These are phyloP conservation scores for Micractinium sp. DNA, from an alignment of 139 green algal genomes.

Conservation along the genomic window DNA sequence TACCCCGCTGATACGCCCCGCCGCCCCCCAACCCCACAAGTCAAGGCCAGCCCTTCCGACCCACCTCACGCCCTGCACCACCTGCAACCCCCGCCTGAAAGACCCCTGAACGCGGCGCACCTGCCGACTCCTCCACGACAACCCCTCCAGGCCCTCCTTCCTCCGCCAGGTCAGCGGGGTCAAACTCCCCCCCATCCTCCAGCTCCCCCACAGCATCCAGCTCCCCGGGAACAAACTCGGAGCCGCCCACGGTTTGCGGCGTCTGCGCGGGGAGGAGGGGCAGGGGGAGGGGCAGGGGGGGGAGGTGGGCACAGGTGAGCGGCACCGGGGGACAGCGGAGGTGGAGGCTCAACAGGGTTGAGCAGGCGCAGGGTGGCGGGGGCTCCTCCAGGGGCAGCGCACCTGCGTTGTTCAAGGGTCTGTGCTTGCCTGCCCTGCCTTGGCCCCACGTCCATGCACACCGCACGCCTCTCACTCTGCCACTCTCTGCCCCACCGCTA, in stretches of 20 bases:
- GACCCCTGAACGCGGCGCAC: not conserved
- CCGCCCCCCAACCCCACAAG: not conserved
- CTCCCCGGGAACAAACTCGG: slow-evolving; percentile 28
- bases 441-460: too few relatives aligned
- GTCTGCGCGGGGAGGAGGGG: not conserved
- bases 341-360: too few relatives aligned
- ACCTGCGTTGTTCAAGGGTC: too few relatives aligned
- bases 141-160: not conserved
- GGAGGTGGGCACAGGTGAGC: not conserved
- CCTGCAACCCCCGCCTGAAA: not conserved
- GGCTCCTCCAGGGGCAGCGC: too few relatives aligned
- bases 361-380: not conserved
- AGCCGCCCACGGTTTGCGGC: slow-evolving; percentile 22
- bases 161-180: slow-evolving; percentile 5
- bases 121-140: slow-evolving; percentile 33
- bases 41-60: too few relatives aligned
- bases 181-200: slow-evolving; percentile 33
- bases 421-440: too few relatives aligned
- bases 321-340: too few relatives aligned
- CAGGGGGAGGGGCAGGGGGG: not conserved
- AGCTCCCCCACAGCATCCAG: slow-evolving; percentile 27
- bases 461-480: not conserved
- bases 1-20: not conserved
- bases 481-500: not conserved
- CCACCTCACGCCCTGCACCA: not conserved